Conservation (phyloP, 805 yeast genomes). For the Myxozyma melibiosi region DNA sequence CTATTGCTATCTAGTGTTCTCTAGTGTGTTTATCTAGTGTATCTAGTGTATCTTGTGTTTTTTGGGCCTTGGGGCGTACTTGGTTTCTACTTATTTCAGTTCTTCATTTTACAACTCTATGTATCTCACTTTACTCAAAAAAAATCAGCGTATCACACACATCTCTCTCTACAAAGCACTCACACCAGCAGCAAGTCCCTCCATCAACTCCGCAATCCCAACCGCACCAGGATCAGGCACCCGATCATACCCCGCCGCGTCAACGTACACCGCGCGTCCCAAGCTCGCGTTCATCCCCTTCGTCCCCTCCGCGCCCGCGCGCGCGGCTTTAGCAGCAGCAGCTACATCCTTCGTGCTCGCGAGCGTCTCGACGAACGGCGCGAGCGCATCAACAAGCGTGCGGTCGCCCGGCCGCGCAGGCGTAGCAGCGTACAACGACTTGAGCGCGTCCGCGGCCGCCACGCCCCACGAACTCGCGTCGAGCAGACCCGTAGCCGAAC, state of each 20-base stretch:
- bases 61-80: no score
- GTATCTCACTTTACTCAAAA: no score
- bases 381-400: constrained; percentile 84
- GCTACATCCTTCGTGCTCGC: constrained; percentile 53
- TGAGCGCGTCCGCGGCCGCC: constrained; percentile 57
- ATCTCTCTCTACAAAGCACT: neutral
- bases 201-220: constrained; percentile 67
- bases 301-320: constrained; percentile 75
- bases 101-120: no score
- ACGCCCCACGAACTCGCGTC: constrained; percentile 31
- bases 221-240: constrained; percentile 95
- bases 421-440: constrained; percentile 79
- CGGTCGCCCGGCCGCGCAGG: constrained; percentile 87
- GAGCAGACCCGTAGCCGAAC: constrained; percentile 23
- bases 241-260: constrained; percentile 42
- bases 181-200: constrained; percentile 48
- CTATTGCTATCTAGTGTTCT: no score
- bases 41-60: no score
- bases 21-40: no score
- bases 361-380: constrained; percentile 77
- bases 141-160: neutral
- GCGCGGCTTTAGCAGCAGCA: constrained; percentile 69
- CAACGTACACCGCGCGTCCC: constrained; percentile 91
- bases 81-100: no score
- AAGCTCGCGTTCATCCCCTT: constrained; percentile 77